Evolutionary conservation across 768 basidiomycete species (phyloP), one percentile per base, ranked within the genome.

Genomic region (Calvatia gigantea): DNA sequence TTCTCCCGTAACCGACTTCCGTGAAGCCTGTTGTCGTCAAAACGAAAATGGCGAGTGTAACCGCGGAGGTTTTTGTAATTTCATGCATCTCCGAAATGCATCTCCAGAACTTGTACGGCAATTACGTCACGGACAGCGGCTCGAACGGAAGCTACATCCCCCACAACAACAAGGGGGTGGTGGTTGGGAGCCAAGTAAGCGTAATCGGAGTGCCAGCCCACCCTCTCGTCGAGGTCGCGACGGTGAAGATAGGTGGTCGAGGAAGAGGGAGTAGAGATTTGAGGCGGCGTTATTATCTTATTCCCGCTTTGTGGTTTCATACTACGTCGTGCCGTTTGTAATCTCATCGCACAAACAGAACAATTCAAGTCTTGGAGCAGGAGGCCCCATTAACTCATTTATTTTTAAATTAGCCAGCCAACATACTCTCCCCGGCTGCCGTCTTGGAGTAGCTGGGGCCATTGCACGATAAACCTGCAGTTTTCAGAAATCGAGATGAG

Each of bases 21-120:
- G 95, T 47, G 97, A 99, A 73, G 95, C 95, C 0, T 99, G 97
- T 68, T 99, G 97, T 70, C 84, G 97, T 44, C 97, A 99, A 71
- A 98, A 99, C 64, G 97, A 99, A 70, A 90, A 98, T 63, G 97
- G 97, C 6, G 92, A 96, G 72, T 99, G 97, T 71, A 96, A 96
- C 65, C 87, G 97, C 39, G 97, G 96, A 28, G 94, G 94, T 2
- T 98, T 97, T 75, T 98, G 96, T 73, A 98, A 99, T 71, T 99
- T 99, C 67, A 97, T 98, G 93, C 95, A 98, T 74, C 77, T 98
- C 31, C 86, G 92, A 12, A 79, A 93, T 19, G 91, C 95, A 4
- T 90, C 93, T 28, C 85, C 88, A 66, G 85, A 91, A 9, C 81
- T 97, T 11, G 89, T 92, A 2, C 82, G 81, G 41, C 84, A 87